phyloP scores from a whole-genome alignment of 208 protist genomes.

The Crithidia brevicula region DNA sequence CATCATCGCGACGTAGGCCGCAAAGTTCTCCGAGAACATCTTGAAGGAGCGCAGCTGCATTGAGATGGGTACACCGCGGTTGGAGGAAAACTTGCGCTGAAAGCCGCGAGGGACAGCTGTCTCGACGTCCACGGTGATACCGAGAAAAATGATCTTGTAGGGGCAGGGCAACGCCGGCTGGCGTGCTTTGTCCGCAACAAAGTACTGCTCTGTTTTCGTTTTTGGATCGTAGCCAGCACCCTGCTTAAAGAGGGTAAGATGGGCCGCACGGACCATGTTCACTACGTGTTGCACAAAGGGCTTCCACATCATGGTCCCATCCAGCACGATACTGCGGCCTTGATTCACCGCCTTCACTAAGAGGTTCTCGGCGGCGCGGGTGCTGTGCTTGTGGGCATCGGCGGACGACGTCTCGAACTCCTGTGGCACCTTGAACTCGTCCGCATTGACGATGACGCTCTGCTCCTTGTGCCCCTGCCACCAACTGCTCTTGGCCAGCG shows the following conservation, averaged over 20 bases:
- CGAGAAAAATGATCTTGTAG: slow-evolving; percentile 80
- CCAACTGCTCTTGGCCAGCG: slow-evolving; percentile 72
- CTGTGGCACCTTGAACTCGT: slow-evolving; percentile 78
- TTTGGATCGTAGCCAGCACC: slow-evolving; percentile 66
- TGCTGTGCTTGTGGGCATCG: slow-evolving; percentile 70
- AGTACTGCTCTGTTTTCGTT: slow-evolving; percentile 71
- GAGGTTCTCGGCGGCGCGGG: slow-evolving; percentile 73
- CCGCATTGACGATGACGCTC: slow-evolving; percentile 82
- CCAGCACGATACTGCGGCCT: slow-evolving; percentile 83
- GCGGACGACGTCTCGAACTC: slow-evolving; percentile 28
- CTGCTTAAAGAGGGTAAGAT: slow-evolving; percentile 65
- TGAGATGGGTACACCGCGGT: slow-evolving; percentile 77
- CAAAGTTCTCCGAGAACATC: slow-evolving; percentile 85
- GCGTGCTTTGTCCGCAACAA: slow-evolving; percentile 41
- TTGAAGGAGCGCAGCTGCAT: slow-evolving; percentile 87
- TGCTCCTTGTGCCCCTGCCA: slow-evolving; percentile 77
- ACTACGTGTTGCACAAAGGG: slow-evolving; percentile 85
- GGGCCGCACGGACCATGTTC: slow-evolving; percentile 81
- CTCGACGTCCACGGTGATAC: slow-evolving; percentile 88
- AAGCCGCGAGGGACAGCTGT: slow-evolving; percentile 87
- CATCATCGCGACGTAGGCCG: slow-evolving; percentile 57
- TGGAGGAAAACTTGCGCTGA: slow-evolving; percentile 82
- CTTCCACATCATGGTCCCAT: slow-evolving; percentile 92
- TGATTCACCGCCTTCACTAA: slow-evolving; percentile 84
- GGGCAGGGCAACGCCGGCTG: slow-evolving; percentile 42